Conservation (phyloP, 768 basidiomycete genomes). For the Kwoniella sp. region DNA sequence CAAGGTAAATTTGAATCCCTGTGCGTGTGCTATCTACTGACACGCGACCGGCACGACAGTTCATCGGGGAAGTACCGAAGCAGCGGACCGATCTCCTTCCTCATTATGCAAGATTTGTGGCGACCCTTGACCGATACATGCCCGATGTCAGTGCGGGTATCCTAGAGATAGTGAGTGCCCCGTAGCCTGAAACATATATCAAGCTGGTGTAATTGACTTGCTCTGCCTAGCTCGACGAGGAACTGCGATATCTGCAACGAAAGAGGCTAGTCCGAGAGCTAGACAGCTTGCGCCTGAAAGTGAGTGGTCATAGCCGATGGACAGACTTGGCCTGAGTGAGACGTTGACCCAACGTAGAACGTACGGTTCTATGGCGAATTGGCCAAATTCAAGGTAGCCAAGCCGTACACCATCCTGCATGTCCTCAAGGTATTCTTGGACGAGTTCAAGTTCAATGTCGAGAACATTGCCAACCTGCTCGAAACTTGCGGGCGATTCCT, state of each 20-base stretch:
- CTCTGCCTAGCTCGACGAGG: slow-evolving; percentile 75
- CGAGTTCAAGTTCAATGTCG: slow-evolving; percentile 88
- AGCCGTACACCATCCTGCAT: slow-evolving; percentile 84
- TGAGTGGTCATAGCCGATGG: slow-evolving; percentile 37
- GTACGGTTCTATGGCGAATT: slow-evolving; percentile 79
- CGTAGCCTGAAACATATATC: neutral
- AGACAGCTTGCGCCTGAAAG: slow-evolving; percentile 78
- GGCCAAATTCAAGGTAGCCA: slow-evolving; percentile 92
- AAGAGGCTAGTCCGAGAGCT: slow-evolving; percentile 92
- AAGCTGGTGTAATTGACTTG: neutral
- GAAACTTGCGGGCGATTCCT: slow-evolving; percentile 93
- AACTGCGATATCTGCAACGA: slow-evolving; percentile 88
- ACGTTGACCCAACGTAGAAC: slow-evolving; percentile 58
- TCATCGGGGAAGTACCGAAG: slow-evolving; percentile 72
- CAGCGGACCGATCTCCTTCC: slow-evolving; percentile 85
- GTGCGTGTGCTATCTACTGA: neutral
- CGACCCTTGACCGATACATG: slow-evolving; percentile 86
- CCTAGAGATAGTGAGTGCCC: slow-evolving; percentile 64
- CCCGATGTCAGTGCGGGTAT: slow-evolving; percentile 83
- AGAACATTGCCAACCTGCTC: slow-evolving; percentile 82
- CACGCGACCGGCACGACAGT: slow-evolving; percentile 19
- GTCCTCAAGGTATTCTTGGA: slow-evolving; percentile 96
- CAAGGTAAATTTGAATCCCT: slow-evolving; percentile 57
- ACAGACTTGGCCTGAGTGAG: neutral
- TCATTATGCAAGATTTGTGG: slow-evolving; percentile 84